These are phyloP conservation scores for Apiospora sp. DNA, from an alignment of 2,329 filamentous ascomycete species.

Conservation along the genomic window DNA sequence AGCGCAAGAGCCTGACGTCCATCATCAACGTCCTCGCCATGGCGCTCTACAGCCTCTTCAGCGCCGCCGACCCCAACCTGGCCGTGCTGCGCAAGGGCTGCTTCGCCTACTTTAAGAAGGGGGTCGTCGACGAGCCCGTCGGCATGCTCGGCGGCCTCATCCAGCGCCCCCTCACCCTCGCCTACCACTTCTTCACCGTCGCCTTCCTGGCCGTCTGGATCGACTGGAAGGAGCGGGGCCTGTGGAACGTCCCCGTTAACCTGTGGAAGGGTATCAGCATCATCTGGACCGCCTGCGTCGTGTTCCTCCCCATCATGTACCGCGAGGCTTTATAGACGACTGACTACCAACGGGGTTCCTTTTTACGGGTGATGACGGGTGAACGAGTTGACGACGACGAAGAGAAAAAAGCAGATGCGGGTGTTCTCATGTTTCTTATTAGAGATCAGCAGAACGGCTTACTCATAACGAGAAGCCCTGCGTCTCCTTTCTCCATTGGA, in stretches of 20 bases:
- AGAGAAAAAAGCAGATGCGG: background rate
- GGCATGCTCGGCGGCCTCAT: constrained; percentile 85
- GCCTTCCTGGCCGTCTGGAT: constrained; percentile 87
- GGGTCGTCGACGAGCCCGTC: constrained; percentile 79
- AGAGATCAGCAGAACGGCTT: background rate
- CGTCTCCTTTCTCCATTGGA: background rate
- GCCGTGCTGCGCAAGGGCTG: constrained; percentile 86
- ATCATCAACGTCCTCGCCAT: constrained; percentile 99
- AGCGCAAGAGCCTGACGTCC: constrained; percentile 79
- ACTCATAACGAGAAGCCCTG: background rate
- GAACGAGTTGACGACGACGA: background rate
- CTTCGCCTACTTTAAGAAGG: constrained; percentile 88
- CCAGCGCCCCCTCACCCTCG: constrained; percentile 76
- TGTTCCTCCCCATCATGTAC: constrained; percentile 82
- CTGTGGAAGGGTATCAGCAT: constrained; percentile 72
- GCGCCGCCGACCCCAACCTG: constrained; percentile 80
- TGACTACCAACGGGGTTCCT: background rate
- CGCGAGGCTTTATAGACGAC: constrained; percentile 16
- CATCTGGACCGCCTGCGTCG: constrained; percentile 80
- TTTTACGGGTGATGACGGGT: background rate
- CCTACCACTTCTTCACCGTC: constrained; percentile 94
- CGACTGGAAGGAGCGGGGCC: constrained; percentile 57
- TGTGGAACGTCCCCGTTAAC: constrained; percentile 69
- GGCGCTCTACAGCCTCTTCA: constrained; percentile 90
- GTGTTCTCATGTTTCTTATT: constrained; percentile 4